These are phyloP conservation scores for Mayamaea pseudoterrestris DNA, from an alignment of 108 stramenopile genomes.

Conservation along the genomic window DNA sequence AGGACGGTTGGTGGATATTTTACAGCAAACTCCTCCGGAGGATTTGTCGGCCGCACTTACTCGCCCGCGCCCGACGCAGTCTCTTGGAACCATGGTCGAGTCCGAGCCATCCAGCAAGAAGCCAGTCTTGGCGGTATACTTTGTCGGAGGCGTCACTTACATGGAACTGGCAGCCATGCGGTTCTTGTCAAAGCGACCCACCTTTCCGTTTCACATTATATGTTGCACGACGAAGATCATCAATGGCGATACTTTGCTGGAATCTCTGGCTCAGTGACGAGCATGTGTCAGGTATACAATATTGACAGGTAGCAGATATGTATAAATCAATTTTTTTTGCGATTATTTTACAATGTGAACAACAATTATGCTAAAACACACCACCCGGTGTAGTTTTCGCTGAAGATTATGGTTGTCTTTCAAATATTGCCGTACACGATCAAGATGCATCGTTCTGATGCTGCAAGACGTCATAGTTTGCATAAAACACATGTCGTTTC, in stretches of 20 bases:
- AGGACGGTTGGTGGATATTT: conserved; percentile 57
- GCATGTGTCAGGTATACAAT: neutral
- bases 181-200: conserved; percentile 57
- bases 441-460: too few species aligned
- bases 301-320: too few species aligned
- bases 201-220: conserved; percentile 67
- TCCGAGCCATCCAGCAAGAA: conserved; percentile 19
- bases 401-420: too few species aligned
- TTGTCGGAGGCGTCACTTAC: conserved; percentile 87
- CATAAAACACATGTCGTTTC: too few species aligned
- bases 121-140: conserved; percentile 76
- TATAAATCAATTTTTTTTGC: too few species aligned
- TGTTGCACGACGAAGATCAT: conserved; percentile 62
- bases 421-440: too few species aligned
- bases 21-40: conserved; percentile 46
- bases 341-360: too few species aligned
- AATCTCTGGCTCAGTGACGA: conserved; percentile 6
- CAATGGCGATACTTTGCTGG: conserved; percentile 54
- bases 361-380: too few species aligned
- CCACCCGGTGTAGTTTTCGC: too few species aligned
- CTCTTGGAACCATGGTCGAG: conserved; percentile 38
- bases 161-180: conserved; percentile 91
- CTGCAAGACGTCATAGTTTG: too few species aligned
- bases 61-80: conserved; percentile 7
- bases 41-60: conserved; percentile 47